These are phyloP conservation scores for Chalciporus pseudorubinellus DNA, from an alignment of 768 basidiomycete species.

Conservation along the genomic window DNA sequence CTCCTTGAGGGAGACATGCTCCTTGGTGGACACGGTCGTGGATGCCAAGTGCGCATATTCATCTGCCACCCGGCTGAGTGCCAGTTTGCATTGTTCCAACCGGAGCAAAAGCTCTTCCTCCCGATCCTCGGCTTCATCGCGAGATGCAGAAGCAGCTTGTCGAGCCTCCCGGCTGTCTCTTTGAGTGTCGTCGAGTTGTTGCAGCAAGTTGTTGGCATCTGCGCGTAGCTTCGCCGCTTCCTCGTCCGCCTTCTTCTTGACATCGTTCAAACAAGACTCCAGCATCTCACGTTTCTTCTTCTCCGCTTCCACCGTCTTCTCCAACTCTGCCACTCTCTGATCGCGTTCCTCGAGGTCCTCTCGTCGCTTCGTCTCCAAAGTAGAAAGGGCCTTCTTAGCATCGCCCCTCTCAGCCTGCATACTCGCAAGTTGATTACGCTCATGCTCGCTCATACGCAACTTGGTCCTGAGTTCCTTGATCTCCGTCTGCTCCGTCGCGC, in stretches of 20 bases:
- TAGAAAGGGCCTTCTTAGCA: conserved; percentile 47
- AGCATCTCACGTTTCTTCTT: conserved; percentile 47
- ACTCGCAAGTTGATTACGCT: conserved; percentile 46
- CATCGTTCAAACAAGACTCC: conserved; percentile 45
- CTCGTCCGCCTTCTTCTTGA: conserved; percentile 40
- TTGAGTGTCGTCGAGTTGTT: conserved; percentile 36
- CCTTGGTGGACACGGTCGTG: conserved; percentile 37
- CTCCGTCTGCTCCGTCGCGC: conserved; percentile 52
- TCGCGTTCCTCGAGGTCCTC: conserved; percentile 60
- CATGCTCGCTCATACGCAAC: conserved; percentile 56
- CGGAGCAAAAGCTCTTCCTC: conserved; percentile 49
- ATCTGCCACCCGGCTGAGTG: conserved; percentile 48
- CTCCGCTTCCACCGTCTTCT: conserved; percentile 50
- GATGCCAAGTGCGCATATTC: conserved; percentile 54
- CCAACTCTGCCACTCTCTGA: conserved; percentile 52
- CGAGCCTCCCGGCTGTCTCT: conserved; percentile 37
- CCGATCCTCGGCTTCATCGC: conserved; percentile 33
- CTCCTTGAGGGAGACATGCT: conserved; percentile 40
- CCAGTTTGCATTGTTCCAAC: conserved; percentile 47
- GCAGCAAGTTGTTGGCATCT: conserved; percentile 35
- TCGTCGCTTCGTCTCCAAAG: conserved; percentile 46
- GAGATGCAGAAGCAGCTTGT: conserved; percentile 30
- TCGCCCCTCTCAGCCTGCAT: conserved; percentile 55
- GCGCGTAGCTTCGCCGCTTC: conserved; percentile 37
- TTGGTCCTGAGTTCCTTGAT: conserved; percentile 61